Base-by-base conservation (phyloP, 225 moss, liverwort and hornwort genomes). In the Lunularia cruciata region DNA sequence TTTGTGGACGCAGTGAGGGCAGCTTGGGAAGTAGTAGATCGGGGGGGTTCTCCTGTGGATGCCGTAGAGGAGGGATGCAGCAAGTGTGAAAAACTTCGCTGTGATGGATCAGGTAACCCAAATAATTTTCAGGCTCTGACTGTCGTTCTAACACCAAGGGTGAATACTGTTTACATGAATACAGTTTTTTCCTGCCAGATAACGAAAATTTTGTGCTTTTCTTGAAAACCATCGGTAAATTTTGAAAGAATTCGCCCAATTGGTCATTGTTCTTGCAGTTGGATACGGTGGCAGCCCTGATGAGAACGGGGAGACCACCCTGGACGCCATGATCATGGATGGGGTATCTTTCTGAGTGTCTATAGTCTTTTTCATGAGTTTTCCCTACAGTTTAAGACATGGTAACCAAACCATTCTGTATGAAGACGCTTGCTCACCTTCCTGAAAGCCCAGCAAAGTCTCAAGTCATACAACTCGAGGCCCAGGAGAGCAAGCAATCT, bases 231-330 rank as follows among this genome's bases (percentile, higher is more conserved):
- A n/a, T n/a, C n/a, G n/a, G n/a, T n/a, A n/a, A n/a, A n/a, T n/a
- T n/a, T n/a, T 23, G 19, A 38, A 4, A 15, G n/a, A n/a, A n/a
- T n/a, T n/a, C n/a, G n/a, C n/a, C 7, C 13, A 51, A 20, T 47
- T 33, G 10, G 32, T 35, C 28, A 8, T 49, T 52, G 75, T 34
- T n/a, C 39, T 45, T 72, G 78, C 82, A 98, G 98, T 98, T 67
- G 98, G 98, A 66, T 98, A 85, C 72, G 98, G 98, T 15, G 98
- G 98, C 57, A 98, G 98, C 76, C 98, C 98, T 47, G 98, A 98
- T 43, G 98, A 98, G 81, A 65, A 66, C 40, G 98, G 98, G 34
- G 98, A 98, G 85, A 98, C 98, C 49, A 91, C 98, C 22, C 75
- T 98, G 64, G 93, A 98, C 77, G 98, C 93, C 16, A 84, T 98